These are phyloP conservation scores for Aspergillus sp. DNA, from an alignment of 2,329 filamentous ascomycete genomes.

Conservation along the genomic window DNA sequence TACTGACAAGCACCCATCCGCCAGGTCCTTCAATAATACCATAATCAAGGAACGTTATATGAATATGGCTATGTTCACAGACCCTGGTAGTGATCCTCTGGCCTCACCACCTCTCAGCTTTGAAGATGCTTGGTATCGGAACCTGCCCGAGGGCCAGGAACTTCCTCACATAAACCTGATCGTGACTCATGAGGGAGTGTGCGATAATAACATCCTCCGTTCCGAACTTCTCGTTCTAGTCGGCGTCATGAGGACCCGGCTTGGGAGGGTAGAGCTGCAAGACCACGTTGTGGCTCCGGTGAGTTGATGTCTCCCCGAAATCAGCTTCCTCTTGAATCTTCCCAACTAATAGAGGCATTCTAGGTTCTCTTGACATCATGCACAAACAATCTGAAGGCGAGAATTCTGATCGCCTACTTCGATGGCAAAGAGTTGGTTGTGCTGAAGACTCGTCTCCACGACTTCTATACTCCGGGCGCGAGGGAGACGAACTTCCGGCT, in stretches of 20 bases:
- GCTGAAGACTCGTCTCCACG: neutral
- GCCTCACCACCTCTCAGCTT: neutral
- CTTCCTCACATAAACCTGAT: neutral
- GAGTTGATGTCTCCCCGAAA: neutral
- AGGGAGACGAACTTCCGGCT: neutral
- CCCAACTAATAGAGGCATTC: neutral
- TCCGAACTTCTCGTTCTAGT: neutral
- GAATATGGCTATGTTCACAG: neutral
- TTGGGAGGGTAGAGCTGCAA: neutral
- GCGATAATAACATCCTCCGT: neutral
- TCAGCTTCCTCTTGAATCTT: neutral
- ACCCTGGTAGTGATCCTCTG: neutral
- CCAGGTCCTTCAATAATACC: neutral
- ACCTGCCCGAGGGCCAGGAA: neutral
- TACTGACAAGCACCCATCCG: neutral
- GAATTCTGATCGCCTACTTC: neutral
- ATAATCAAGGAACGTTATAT: neutral
- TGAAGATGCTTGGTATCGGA: neutral
- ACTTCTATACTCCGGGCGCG: neutral
- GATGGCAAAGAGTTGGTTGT: neutral
- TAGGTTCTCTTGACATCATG: neutral
- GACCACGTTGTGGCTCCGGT: neutral
- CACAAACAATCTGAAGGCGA: neutral
- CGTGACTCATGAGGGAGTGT: neutral
- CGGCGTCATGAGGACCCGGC: slow-evolving; percentile 1